A percentile compares a stretch with the other conserved stretches of the same genome.
Conservation (phyloP, 768 basidiomycete genomes). For the Piloderma croceum region DNA sequence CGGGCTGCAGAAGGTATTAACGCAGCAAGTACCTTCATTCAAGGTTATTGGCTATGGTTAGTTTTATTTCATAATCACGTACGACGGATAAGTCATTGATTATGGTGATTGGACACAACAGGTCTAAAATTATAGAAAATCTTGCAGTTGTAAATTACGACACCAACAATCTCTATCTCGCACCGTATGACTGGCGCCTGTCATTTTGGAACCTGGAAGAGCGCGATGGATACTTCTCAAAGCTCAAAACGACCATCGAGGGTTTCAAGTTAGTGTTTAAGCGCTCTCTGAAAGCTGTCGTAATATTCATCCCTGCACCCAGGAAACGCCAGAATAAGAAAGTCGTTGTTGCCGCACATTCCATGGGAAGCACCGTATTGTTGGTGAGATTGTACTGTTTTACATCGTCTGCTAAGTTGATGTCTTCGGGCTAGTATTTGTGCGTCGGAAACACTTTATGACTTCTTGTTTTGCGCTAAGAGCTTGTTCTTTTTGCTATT, state of each 20-base stretch:
- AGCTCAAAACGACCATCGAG: conserved; percentile 77
- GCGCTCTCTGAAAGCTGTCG: neutral
- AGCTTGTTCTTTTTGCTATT: neutral
- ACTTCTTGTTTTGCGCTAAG: too few relatives aligned
- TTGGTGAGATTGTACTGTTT: neutral
- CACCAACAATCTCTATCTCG: conserved; percentile 78
- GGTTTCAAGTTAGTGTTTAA: conserved; percentile 51
- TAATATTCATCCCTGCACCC: conserved; percentile 2
- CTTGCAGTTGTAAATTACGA: conserved; percentile 91
- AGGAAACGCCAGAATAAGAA: conserved; percentile 71
- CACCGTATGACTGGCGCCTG: conserved; percentile 88
- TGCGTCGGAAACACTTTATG: too few relatives aligned
- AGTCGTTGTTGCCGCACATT: conserved; percentile 79
- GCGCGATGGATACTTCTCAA: conserved; percentile 85
- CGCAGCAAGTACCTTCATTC: conserved; percentile 80
- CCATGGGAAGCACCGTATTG: conserved; percentile 74
- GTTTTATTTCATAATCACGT: conserved; percentile 5
- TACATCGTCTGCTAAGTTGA: conserved; percentile 5
- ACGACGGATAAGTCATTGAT: neutral
- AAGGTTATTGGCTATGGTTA: conserved; percentile 94
- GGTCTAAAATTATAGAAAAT: conserved; percentile 93
- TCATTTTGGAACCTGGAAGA: conserved; percentile 89
- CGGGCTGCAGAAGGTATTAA: conserved; percentile 90
- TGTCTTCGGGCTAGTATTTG: conserved; percentile 64
- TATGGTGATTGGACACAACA: conserved; percentile 22